Evolutionary conservation across 2,329 filamentous ascomycete species (phyloP).

Genomic region (Fusarium caatingaense): DNA sequence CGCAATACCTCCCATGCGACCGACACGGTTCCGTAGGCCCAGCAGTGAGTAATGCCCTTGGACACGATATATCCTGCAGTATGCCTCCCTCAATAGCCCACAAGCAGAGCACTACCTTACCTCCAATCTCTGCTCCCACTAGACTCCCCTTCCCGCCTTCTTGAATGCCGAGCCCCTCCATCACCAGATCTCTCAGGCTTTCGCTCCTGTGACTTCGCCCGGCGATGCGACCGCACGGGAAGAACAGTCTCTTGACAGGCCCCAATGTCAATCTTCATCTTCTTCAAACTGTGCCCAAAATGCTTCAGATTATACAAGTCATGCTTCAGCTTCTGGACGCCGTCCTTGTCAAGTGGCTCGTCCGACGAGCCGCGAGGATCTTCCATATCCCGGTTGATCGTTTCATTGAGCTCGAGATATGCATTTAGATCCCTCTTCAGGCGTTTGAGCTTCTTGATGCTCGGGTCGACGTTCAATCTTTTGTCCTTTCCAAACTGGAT

Average conservation of each 20-base stretch:
- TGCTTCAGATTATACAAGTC: constrained; percentile 27
- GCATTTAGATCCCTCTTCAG: constrained; percentile 13
- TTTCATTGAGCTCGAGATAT: constrained; percentile 25
- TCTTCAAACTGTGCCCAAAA: constrained; percentile 18
- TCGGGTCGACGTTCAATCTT: background rate
- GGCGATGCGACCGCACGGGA: background rate
- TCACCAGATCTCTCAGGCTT: background rate
- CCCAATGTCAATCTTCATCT: constrained; percentile 1
- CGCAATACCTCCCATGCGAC: background rate
- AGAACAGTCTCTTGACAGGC: background rate
- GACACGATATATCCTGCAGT: background rate
- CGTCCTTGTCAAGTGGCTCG: constrained; percentile 4
- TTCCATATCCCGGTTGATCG: constrained; percentile 21
- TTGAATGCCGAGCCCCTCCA: background rate
- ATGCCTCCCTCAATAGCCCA: background rate
- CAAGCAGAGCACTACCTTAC: background rate
- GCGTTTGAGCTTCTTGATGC: constrained; percentile 6
- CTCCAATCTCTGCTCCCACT: background rate
- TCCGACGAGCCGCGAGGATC: background rate
- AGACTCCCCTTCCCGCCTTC: background rate
- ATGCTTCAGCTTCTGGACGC: background rate
- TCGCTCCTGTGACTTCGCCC: background rate
- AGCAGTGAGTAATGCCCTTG: background rate
- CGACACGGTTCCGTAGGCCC: background rate
- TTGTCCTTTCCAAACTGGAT: constrained; percentile 4